Evolutionary conservation across 1,284 basidiomycete species (phyloP).

Genomic region (Marasmius tenuissimus): DNA sequence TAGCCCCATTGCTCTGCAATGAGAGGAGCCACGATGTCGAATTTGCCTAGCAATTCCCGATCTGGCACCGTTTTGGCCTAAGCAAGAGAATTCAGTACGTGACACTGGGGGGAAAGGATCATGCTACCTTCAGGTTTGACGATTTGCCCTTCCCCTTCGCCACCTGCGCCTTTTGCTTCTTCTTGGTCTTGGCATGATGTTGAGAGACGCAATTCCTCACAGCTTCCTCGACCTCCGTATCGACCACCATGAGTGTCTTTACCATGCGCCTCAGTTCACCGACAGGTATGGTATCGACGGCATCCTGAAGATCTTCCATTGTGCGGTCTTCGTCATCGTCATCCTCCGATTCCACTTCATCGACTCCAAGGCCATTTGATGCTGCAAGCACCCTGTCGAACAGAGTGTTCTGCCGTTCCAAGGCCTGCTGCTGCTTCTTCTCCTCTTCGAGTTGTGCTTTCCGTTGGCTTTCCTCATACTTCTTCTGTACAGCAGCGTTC

Average conservation of each 20-base stretch:
- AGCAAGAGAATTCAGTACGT: not conserved
- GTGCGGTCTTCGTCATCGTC: not conserved
- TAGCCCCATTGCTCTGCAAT: constrained; percentile 17
- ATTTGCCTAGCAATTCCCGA: constrained; percentile 11
- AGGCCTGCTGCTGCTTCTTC: not conserved
- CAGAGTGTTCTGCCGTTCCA: not conserved
- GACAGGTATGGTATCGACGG: not conserved
- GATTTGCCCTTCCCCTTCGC: not conserved
- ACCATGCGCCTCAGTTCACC: constrained; percentile 1
- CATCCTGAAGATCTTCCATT: not conserved
- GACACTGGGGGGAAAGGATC: not conserved
- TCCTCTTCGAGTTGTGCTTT: not conserved
- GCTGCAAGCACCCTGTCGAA: not conserved
- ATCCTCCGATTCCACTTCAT: not conserved
- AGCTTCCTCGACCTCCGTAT: not conserved
- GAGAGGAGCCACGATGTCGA: constrained; percentile 19
- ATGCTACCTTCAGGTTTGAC: too few relatives aligned
- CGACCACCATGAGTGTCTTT: not conserved
- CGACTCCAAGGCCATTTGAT: not conserved
- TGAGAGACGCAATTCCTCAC: not conserved
- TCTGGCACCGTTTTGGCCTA: not conserved
- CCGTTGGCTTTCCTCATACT: constrained; percentile 11
- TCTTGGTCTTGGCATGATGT: not conserved
- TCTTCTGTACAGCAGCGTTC: constrained; percentile 10
- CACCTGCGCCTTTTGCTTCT: not conserved